These are phyloP conservation scores for Buddleja alternifolia DNA, from an alignment of 257 asterid genomes.

Conservation along the genomic window DNA sequence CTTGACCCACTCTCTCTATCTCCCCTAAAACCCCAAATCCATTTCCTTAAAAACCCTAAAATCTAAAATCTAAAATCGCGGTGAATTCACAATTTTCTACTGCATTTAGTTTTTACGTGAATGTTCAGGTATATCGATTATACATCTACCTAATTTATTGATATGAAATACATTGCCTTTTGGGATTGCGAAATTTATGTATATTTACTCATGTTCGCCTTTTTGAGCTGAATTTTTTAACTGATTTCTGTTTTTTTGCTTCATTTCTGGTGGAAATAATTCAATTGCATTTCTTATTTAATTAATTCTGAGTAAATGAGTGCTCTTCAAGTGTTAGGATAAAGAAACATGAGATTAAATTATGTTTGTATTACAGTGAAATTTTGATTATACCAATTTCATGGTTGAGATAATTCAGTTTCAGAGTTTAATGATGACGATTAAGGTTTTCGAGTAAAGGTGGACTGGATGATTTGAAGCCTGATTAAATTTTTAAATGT, in stretches of 20 bases:
- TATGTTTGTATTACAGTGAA: too few relatives aligned
- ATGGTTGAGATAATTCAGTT: background rate
- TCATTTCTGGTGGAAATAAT: background rate
- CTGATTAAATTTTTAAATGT: background rate
- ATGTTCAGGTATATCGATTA: conserved; percentile 33
- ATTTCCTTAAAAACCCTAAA: conserved; percentile 8
- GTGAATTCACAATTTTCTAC: background rate
- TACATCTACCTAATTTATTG: background rate
- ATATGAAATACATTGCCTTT: background rate
- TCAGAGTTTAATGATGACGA: background rate
- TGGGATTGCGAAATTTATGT: background rate
- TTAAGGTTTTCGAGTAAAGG: background rate
- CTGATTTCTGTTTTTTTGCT: background rate
- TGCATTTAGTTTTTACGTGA: conserved; percentile 22
- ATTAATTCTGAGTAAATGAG: background rate
- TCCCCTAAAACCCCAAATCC: background rate
- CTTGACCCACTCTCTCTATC: background rate
- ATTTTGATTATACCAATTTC: background rate
- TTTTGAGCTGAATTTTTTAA: background rate
- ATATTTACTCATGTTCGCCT: background rate
- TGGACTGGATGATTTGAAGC: background rate
- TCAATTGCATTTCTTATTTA: background rate
- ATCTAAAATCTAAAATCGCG: background rate
- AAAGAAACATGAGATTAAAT: too few relatives aligned
- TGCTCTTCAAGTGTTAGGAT: too few relatives aligned